A percentile compares a stretch with the other conserved stretches of the same genome.
Conservation (phyloP, 345 rosid species). For the Acer negundo region DNA sequence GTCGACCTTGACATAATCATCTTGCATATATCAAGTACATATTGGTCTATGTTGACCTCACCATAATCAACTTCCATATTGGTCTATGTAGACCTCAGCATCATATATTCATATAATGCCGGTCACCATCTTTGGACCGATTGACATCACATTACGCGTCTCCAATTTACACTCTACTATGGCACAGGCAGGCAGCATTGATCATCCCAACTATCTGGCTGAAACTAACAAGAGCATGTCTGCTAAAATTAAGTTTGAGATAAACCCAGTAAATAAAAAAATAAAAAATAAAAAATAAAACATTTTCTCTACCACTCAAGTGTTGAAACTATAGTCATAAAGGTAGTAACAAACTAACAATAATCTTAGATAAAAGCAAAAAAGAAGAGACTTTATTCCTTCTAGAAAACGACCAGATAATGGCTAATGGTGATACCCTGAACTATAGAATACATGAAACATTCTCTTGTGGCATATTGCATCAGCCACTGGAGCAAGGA, state of each 20-base stretch:
- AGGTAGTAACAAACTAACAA: neutral
- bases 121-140: too few species aligned
- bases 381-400: neutral
- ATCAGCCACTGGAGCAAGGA: conserved; percentile 64
- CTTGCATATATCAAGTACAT: too few species aligned
- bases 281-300: too few species aligned
- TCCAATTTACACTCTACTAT: neutral
- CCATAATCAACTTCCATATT: too few species aligned
- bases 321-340: neutral
- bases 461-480: conserved; percentile 63
- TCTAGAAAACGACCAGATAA: neutral
- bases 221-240: too few species aligned
- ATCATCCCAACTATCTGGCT: neutral
- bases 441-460: conserved; percentile 78
- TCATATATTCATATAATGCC: too few species aligned
- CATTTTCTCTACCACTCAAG: neutral
- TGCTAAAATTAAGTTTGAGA: too few species aligned
- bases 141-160: too few species aligned
- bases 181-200: neutral
- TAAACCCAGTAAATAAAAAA: too few species aligned
- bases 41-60: too few species aligned
- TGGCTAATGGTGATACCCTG: conserved; percentile 48
- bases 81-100: too few species aligned
- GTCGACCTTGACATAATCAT: too few species aligned
- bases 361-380: neutral